Percentiles rank a stretch among this genome's conserved stretches.
phyloP scores from a whole-genome alignment of 345 rosid species.

The Odontarrhena argentea region DNA sequence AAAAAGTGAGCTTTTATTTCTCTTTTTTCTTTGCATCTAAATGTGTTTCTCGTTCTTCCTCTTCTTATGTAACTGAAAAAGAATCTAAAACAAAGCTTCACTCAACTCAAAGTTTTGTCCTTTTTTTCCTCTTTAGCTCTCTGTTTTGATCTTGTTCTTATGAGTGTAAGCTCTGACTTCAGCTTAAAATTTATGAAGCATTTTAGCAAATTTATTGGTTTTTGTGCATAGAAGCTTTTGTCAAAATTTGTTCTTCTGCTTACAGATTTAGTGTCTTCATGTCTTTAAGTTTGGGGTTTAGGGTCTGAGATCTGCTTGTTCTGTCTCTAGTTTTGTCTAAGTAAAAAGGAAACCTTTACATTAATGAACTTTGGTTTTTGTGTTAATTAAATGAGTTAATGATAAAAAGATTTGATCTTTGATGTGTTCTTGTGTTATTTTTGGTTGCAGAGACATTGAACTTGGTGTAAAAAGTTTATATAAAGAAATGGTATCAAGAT shows the following conservation, averaged over 20 bases:
- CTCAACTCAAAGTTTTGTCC: constrained; percentile 20
- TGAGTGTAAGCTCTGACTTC: constrained; percentile 14
- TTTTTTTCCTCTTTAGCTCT: constrained; percentile 11
- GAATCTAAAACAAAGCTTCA: constrained; percentile 25
- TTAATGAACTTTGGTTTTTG: constrained; percentile 16
- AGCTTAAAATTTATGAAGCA: constrained; percentile 18
- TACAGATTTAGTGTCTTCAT: constrained; percentile 6
- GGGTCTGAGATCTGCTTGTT: constrained; percentile 29
- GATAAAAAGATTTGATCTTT: constrained; percentile 25
- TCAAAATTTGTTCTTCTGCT: constrained; percentile 1
- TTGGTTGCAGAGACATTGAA: constrained; percentile 35
- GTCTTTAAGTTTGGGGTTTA: constrained; percentile 14
- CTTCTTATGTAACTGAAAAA: constrained; percentile 20
- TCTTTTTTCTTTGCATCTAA: constrained; percentile 15
- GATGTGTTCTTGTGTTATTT: neutral
- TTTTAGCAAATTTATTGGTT: constrained; percentile 5
- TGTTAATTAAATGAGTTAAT: constrained; percentile 5
- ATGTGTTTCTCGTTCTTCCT: constrained; percentile 10
- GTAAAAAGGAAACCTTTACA: neutral
- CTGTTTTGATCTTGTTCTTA: constrained; percentile 36
- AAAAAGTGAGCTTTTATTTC: constrained; percentile 32
- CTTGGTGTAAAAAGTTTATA: constrained; percentile 14
- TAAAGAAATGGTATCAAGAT: constrained; percentile 73
- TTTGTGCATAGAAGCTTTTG: constrained; percentile 22
- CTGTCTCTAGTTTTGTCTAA: neutral